Base-by-base conservation (phyloP, 805 yeast genomes). In the Metschnikowia orientalis region DNA sequence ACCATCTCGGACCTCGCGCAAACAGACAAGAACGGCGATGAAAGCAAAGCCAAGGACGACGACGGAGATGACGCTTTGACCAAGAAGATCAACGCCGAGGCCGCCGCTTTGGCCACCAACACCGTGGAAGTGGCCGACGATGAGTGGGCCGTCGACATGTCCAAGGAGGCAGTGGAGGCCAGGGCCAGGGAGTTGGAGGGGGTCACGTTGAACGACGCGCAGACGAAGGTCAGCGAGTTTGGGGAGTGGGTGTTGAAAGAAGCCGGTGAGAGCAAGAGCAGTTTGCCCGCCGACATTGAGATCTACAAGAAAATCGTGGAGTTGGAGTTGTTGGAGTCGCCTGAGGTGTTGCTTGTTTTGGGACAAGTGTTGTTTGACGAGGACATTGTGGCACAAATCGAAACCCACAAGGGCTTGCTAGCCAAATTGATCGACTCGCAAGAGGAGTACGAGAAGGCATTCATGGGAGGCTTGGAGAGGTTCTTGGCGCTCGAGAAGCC, bases 61-160 rank as follows among this genome's bases (percentile, higher is more conserved):
- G 74, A 74, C 23, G 83, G 80, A 46, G 86, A 81, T 44, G 90
- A 83, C 54, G 81, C 75, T 35, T 71, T 84, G 46, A 79, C 92
- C 26, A 74, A 78, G 55, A 81, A 81, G 54, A 81, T 83, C 69
- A 81, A 77, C 57, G 87, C 92, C 28, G 94, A 84, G 58, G 94
- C 92, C 13, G 81, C 87, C 8, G 75, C 70, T 23, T 67, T 84
- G 39, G 70, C 75, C 22, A 42, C 48, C 22, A 46, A 49, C 16
- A 74, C 74, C 30, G 74, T 77, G 39, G 79, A 74, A 41, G 82
- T 84, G 34, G 79, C 80, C 44, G 95, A 88, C 56, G 97, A 85
- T 48, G 95, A 86, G 47, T 90, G 97, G 97, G 87, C 96, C 12
- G 95, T 89, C 26, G 98, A 90, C 61, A 86, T 89, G 75, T 84